phyloP scores from a whole-genome alignment of 2,329 filamentous ascomycete genomes.

The Botryotinia calthae region DNA sequence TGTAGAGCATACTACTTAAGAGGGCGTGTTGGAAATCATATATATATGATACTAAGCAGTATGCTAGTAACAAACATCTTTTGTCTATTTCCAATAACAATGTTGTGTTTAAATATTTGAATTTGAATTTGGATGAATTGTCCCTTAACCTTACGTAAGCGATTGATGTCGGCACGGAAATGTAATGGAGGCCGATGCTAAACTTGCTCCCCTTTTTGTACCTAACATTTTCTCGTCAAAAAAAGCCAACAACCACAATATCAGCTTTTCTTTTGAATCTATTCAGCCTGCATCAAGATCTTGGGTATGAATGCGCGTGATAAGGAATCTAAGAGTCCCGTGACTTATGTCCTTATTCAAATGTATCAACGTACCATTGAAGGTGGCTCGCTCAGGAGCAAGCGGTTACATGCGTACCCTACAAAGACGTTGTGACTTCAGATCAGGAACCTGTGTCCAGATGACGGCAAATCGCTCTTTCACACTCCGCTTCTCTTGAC shows the following conservation, averaged over 20 bases:
- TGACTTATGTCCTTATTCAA: neutral
- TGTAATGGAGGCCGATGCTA: neutral
- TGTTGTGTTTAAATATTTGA: neutral
- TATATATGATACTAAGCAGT: too few relatives aligned
- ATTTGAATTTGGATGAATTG: neutral
- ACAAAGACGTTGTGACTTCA: neutral
- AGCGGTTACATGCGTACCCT: neutral
- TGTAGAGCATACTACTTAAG: too few relatives aligned
- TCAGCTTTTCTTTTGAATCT: accelerated
- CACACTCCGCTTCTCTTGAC: neutral
- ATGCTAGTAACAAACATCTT: too few relatives aligned
- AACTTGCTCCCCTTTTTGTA: neutral
- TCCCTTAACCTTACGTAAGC: neutral
- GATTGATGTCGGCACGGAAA: neutral
- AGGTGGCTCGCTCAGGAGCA: neutral
- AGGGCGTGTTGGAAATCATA: too few relatives aligned
- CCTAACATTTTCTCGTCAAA: neutral
- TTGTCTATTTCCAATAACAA: too few relatives aligned
- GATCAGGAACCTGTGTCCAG: neutral
- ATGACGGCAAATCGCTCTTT: neutral
- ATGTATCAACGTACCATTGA: neutral
- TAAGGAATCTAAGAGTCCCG: neutral
- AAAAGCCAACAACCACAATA: neutral
- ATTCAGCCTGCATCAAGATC: neutral
- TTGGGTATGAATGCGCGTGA: neutral